phyloP scores from a whole-genome alignment of 2,329 filamentous ascomycete genomes.

The Rhexocercosporidium sp. region DNA sequence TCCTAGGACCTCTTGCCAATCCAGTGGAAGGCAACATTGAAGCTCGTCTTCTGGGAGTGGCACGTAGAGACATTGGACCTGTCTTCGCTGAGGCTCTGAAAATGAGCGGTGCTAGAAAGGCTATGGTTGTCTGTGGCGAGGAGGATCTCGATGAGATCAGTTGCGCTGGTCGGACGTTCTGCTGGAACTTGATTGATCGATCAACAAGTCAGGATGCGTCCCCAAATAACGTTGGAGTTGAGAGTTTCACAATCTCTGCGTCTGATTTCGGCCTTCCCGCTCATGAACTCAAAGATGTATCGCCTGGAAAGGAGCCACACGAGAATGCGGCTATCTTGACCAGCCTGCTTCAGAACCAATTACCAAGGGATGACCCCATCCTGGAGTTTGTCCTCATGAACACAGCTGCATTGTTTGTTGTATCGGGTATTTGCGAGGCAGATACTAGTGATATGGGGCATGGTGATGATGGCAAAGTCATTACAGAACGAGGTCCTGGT shows the following conservation, averaged over 20 bases:
- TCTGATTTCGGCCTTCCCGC: conserved; percentile 83
- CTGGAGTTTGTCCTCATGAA: conserved; percentile 95
- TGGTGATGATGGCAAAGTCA: conserved; percentile 80
- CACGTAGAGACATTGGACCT: conserved; percentile 82
- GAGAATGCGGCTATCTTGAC: conserved; percentile 88
- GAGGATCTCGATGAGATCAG: conserved; percentile 96
- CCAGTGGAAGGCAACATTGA: conserved; percentile 85
- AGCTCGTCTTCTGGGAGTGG: conserved; percentile 91
- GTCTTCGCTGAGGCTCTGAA: conserved; percentile 87
- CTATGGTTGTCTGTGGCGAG: conserved; percentile 87
- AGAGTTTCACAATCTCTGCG: conserved; percentile 79
- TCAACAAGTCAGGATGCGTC: conserved; percentile 45
- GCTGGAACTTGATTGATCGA: conserved; percentile 77
- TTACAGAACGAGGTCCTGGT: conserved; percentile 82
- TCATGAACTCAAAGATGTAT: conserved; percentile 79
- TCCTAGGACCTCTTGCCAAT: conserved; percentile 90
- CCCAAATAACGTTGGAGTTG: conserved; percentile 59
- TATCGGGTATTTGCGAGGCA: conserved; percentile 84
- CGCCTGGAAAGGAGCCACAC: conserved; percentile 80
- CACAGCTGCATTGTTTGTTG: conserved; percentile 84
- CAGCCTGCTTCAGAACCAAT: conserved; percentile 74
- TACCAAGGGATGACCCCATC: conserved; percentile 80
- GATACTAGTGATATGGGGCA: conserved; percentile 79
- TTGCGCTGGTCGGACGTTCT: conserved; percentile 85
- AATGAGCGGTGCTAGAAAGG: conserved; percentile 78